phyloP scores from a whole-genome alignment of 768 basidiomycete species.

The Dentipellis fragilis region DNA sequence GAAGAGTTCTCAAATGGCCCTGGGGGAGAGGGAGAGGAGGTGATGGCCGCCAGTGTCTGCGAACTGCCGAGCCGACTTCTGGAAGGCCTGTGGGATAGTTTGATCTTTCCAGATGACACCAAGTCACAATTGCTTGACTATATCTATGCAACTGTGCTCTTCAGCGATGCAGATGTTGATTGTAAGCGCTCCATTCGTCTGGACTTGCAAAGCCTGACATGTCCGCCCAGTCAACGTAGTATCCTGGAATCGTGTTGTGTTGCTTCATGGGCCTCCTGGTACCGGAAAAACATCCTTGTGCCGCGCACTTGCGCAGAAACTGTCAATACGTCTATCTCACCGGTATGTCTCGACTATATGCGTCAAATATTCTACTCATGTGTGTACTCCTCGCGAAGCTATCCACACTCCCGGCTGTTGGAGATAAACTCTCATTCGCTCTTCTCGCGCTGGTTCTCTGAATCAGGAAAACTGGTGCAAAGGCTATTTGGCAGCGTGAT shows the following conservation, averaged over 20 bases:
- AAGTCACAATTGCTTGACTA: constrained; percentile 88
- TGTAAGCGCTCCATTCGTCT: constrained; percentile 37
- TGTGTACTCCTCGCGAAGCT: constrained; percentile 35
- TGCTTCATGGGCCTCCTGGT: constrained; percentile 94
- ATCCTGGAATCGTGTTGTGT: constrained; percentile 90
- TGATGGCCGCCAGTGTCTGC: constrained; percentile 83
- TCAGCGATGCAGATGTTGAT: constrained; percentile 82
- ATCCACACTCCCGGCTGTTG: constrained; percentile 75
- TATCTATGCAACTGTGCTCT: constrained; percentile 87
- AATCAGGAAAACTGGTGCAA: constrained; percentile 96
- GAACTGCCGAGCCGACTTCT: constrained; percentile 75
- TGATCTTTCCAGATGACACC: constrained; percentile 79
- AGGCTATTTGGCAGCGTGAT: constrained; percentile 81
- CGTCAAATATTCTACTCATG: not conserved
- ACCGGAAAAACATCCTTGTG: constrained; percentile 97
- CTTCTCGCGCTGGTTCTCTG: constrained; percentile 98
- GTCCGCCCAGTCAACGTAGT: constrained; percentile 70
- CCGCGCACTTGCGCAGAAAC: constrained; percentile 89
- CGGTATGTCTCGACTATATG: constrained; percentile 33
- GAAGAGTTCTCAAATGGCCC: constrained; percentile 59
- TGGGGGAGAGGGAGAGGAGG: constrained; percentile 54
- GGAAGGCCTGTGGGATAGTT: constrained; percentile 89
- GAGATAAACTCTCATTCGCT: constrained; percentile 98
- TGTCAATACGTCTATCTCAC: constrained; percentile 82
- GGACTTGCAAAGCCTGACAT: constrained; percentile 4